These are phyloP conservation scores for Teratosphaeria gauchensis DNA, from an alignment of 2,329 filamentous ascomycete genomes.

Conservation along the genomic window DNA sequence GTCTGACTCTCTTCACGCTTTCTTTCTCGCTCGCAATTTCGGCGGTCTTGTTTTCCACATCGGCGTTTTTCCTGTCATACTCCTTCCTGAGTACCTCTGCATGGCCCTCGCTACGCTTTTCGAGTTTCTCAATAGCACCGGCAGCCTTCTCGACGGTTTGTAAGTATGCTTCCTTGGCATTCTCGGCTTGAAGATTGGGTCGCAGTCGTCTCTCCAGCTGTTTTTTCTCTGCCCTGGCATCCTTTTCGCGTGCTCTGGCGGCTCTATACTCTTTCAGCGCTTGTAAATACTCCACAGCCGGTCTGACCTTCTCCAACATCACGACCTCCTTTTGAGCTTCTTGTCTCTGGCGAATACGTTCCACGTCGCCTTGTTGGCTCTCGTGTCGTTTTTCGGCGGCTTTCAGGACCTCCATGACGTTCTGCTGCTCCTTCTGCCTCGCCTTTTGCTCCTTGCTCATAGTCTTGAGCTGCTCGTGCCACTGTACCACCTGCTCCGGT, in stretches of 20 bases:
- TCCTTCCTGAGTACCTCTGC: slow-evolving; percentile 28
- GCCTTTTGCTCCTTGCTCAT: slow-evolving; percentile 61
- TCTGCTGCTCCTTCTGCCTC: slow-evolving; percentile 38
- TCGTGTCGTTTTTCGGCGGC: slow-evolving; percentile 64
- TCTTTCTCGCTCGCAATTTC: slow-evolving; percentile 32
- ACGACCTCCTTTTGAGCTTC: slow-evolving; percentile 55
- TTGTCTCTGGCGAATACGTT: slow-evolving; percentile 67
- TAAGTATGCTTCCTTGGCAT: slow-evolving; percentile 60
- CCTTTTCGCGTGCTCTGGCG: slow-evolving; percentile 47
- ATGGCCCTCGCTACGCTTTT: slow-evolving; percentile 48
- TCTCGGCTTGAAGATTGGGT: slow-evolving; percentile 61
- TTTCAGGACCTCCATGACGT: slow-evolving; percentile 53
- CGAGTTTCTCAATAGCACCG: slow-evolving; percentile 42
- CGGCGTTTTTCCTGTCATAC: slow-evolving; percentile 29
- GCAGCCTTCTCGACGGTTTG: slow-evolving; percentile 48
- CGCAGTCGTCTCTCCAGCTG: slow-evolving; percentile 52
- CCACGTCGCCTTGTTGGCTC: slow-evolving; percentile 69
- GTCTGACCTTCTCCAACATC: slow-evolving; percentile 55
- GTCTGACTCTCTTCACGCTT: slow-evolving; percentile 31
- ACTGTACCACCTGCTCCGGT: slow-evolving; percentile 65
- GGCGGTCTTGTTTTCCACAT: slow-evolving; percentile 25
- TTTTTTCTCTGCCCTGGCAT: slow-evolving; percentile 48
- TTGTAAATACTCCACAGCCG: slow-evolving; percentile 55
- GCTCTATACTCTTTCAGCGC: slow-evolving; percentile 40
- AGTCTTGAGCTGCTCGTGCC: slow-evolving; percentile 65